Conservation (phyloP, 495 filamentous ascomycete species). For the Poronia punctata region DNA sequence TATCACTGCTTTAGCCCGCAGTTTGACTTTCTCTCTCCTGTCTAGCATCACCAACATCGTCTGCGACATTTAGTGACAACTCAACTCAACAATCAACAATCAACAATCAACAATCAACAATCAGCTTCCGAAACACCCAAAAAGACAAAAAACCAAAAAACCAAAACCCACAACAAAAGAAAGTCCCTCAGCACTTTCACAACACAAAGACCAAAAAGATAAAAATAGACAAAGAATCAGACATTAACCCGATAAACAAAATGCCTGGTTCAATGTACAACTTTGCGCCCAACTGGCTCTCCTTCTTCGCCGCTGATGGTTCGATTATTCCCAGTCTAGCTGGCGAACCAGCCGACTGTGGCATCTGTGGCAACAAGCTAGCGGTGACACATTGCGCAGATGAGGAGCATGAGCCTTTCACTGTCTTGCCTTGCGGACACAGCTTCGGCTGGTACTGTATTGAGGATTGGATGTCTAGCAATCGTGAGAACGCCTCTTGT, state of each 20-base stretch:
- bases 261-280: slow-evolving; percentile 1
- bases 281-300: slow-evolving; percentile 1
- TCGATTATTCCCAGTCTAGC: not conserved
- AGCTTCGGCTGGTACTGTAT: not conserved
- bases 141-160: too few species aligned
- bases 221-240: not conserved
- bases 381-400: not conserved
- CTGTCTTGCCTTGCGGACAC: slow-evolving; percentile 1
- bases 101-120: too few species aligned
- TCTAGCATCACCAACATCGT: too few species aligned
- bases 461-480: not conserved
- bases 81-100: too few species aligned
- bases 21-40: too few species aligned
- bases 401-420: not conserved
- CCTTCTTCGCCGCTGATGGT: not conserved
- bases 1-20: too few species aligned
- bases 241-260: not conserved
- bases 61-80: too few species aligned
- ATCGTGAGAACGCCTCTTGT: not conserved
- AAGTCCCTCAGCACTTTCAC: too few species aligned
- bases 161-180: too few species aligned
- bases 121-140: too few species aligned
- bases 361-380: not conserved
- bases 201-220: not conserved
- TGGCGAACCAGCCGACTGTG: not conserved